Evolutionary conservation across 805 yeast genomes (phyloP).

Genomic region (Pichia gijzeniarum): DNA sequence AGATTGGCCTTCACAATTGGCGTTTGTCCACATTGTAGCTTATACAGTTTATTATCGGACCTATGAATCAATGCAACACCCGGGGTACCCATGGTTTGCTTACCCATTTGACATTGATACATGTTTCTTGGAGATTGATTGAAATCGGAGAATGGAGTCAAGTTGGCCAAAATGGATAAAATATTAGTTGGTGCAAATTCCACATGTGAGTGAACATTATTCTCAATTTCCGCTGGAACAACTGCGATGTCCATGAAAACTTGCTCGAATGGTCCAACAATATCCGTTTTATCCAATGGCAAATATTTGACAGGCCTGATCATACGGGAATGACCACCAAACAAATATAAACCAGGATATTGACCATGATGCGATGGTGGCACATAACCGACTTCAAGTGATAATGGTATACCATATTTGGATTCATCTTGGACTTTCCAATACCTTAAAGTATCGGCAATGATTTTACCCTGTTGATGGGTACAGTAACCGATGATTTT

Average conservation of each 20-base stretch:
- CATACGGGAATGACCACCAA: constrained; percentile 93
- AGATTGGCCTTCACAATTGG: constrained; percentile 92
- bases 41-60: constrained; percentile 90
- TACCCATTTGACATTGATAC: constrained; percentile 99
- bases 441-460: constrained; percentile 84
- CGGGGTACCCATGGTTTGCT: constrained; percentile 99
- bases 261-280: constrained; percentile 96
- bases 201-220: constrained; percentile 80
- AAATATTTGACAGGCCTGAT: constrained; percentile 90
- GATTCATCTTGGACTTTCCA: constrained; percentile 80
- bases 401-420: constrained; percentile 66
- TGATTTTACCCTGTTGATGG: constrained; percentile 76
- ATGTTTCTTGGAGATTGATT: constrained; percentile 99
- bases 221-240: constrained; percentile 82
- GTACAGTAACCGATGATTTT: constrained; percentile 89
- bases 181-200: constrained; percentile 94
- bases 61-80: constrained; percentile 92
- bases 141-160: constrained; percentile 97
- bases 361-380: constrained; percentile 96
- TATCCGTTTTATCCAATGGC: constrained; percentile 76
- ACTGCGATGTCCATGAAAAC: constrained; percentile 96
- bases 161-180: constrained; percentile 87
- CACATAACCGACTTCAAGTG: constrained; percentile 88
- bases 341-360: constrained; percentile 90
- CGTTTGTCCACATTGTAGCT: constrained; percentile 92